A percentile compares a stretch with the other conserved stretches of the same genome.
Conservation (phyloP, 805 yeast species). For the Candida tibetensis region DNA sequence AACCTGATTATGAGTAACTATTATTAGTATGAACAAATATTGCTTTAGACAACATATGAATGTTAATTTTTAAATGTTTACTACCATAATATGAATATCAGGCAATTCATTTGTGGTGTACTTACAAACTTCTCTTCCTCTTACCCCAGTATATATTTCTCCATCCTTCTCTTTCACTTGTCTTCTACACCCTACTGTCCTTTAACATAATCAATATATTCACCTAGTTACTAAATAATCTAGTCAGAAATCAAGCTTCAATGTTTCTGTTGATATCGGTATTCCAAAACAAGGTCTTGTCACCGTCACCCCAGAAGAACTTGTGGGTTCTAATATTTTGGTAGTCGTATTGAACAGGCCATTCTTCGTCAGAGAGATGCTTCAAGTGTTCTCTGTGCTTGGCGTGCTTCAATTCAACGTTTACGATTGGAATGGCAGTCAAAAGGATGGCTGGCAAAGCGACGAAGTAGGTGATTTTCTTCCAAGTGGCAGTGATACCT, state of each 20-base stretch:
- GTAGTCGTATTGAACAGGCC: slow-evolving; percentile 89
- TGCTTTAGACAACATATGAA: no score
- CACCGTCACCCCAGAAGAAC: slow-evolving; percentile 99
- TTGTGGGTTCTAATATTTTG: slow-evolving; percentile 85
- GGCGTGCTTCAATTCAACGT: slow-evolving; percentile 84
- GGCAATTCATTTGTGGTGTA: no score
- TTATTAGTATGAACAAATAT: no score
- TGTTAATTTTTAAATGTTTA: no score
- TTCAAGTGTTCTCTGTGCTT: slow-evolving; percentile 78
- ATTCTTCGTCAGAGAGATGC: slow-evolving; percentile 80
- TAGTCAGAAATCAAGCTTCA: slow-evolving; percentile 23
- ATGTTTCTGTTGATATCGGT: slow-evolving; percentile 86
- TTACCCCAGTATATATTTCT: neutral
- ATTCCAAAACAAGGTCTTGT: slow-evolving; percentile 96
- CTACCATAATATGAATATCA: no score
- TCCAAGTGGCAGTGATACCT: slow-evolving; percentile 77
- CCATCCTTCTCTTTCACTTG: neutral
- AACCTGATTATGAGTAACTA: no score
- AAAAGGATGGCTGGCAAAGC: slow-evolving; percentile 80
- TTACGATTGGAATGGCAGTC: slow-evolving; percentile 77
- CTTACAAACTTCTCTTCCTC: no score
- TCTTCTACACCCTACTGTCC: neutral
- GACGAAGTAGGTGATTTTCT: slow-evolving; percentile 72
- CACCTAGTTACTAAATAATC: no score
- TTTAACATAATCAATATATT: no score